These are phyloP conservation scores for Phaeosphaeria sp. DNA, from an alignment of 2,329 filamentous ascomycete genomes.

Conservation along the genomic window DNA sequence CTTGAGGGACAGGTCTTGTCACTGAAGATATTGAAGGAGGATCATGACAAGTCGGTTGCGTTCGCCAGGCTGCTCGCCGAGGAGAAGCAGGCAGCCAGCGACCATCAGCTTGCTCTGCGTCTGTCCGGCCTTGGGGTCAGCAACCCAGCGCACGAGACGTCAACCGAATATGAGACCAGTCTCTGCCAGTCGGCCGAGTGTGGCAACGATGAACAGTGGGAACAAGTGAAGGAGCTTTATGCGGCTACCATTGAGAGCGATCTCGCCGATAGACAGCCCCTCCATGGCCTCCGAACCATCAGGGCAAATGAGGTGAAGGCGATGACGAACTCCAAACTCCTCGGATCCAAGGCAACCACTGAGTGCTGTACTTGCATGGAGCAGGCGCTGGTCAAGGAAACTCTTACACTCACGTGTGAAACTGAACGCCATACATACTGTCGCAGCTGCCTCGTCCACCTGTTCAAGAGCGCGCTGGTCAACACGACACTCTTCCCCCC, in stretches of 20 bases:
- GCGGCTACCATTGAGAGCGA: neutral
- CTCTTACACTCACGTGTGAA: conserved; percentile 11
- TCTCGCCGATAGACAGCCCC: neutral
- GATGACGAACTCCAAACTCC: neutral
- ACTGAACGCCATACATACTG: conserved; percentile 31
- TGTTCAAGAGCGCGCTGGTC: conserved; percentile 21
- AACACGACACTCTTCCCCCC: conserved; percentile 31
- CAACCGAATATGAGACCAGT: conserved; percentile 7
- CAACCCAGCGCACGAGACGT: neutral
- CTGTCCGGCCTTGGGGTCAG: conserved; percentile 4
- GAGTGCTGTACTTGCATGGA: conserved; percentile 14
- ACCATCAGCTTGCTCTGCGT: conserved; percentile 19
- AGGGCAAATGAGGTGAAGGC: conserved; percentile 1
- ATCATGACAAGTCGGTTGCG: conserved; percentile 8
- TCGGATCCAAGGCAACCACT: neutral
- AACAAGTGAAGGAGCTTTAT: conserved; percentile 4
- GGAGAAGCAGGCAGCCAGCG: conserved; percentile 17
- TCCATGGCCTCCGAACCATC: neutral
- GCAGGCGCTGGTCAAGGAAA: neutral
- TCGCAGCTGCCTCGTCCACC: conserved; percentile 22
- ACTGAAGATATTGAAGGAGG: conserved; percentile 15
- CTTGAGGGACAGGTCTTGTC: conserved; percentile 16
- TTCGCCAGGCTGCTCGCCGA: conserved; percentile 15
- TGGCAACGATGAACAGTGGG: conserved; percentile 6
- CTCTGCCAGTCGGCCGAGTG: neutral